Conservation (phyloP, 31 red algal species). For the Asparagopsis taxiformis region DNA sequence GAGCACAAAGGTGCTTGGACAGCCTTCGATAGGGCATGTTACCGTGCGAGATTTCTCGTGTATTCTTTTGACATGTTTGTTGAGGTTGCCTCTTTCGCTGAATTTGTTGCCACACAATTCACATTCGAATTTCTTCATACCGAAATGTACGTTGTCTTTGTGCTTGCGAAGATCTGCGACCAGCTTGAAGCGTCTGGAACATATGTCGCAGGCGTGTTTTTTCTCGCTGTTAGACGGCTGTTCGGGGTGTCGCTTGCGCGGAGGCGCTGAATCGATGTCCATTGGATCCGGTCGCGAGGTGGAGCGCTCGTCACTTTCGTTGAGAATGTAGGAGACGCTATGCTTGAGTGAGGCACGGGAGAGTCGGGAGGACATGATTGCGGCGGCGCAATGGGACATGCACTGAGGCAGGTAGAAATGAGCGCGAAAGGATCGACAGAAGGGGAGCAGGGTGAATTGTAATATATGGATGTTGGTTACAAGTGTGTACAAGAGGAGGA, state of each 20-base stretch:
- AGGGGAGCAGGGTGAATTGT: too few relatives aligned
- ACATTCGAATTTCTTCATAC: slow-evolving; percentile 41
- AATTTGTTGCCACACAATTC: slow-evolving; percentile 38
- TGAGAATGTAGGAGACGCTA: slow-evolving; percentile 49
- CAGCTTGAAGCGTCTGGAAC: slow-evolving; percentile 21
- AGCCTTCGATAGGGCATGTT: slow-evolving; percentile 15
- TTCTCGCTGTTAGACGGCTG: neutral
- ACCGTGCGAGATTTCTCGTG: slow-evolving; percentile 43
- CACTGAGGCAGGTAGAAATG: too few relatives aligned
- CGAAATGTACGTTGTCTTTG: slow-evolving; percentile 31
- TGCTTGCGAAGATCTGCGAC: slow-evolving; percentile 52
- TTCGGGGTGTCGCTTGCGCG: neutral
- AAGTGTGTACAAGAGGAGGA: too few relatives aligned
- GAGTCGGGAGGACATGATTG: slow-evolving; percentile 12
- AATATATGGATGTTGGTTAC: too few relatives aligned
- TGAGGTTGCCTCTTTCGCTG: slow-evolving; percentile 61
- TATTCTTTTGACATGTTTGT: slow-evolving; percentile 51
- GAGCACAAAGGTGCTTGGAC: slow-evolving; percentile 47
- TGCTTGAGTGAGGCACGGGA: slow-evolving; percentile 22
- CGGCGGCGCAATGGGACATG: too few relatives aligned
- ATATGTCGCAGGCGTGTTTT: slow-evolving; percentile 27
- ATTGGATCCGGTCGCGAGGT: slow-evolving; percentile 3
- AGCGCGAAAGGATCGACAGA: too few relatives aligned
- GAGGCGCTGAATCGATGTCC: neutral
- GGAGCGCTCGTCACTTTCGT: slow-evolving; percentile 25